Evolutionary conservation across 495 filamentous ascomycete species (phyloP).

Genomic region (Aspergillus baeticus): DNA sequence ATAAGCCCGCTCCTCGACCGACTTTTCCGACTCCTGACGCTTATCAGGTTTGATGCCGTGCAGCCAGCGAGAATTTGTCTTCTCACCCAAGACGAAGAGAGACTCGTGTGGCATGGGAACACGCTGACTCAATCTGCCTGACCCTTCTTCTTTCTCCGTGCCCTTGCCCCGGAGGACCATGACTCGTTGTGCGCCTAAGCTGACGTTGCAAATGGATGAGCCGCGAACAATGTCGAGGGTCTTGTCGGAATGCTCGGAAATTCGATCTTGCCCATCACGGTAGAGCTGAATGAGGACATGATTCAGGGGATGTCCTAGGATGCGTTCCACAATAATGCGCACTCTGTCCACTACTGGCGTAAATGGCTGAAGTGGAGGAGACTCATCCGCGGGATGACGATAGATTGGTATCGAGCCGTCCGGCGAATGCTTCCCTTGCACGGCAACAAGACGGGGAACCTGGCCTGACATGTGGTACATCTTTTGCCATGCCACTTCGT

Average conservation of each 20-base stretch:
- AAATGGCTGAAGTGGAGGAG: conserved; percentile 74
- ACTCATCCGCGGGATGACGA: conserved; percentile 90
- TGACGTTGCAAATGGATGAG: conserved; percentile 87
- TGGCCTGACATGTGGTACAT: conserved; percentile 93
- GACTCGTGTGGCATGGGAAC: conserved; percentile 84
- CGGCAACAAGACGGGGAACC: conserved; percentile 90
- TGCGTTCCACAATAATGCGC: conserved; percentile 61
- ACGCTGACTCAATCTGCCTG: conserved; percentile 56
- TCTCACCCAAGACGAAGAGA: conserved; percentile 76
- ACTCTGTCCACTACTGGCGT: conserved; percentile 69
- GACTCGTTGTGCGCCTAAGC: conserved; percentile 83
- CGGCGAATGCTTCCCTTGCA: conserved; percentile 68
- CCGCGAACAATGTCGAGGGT: conserved; percentile 84
- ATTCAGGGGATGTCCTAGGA: conserved; percentile 80
- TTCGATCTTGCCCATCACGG: conserved; percentile 85
- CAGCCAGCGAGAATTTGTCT: conserved; percentile 83
- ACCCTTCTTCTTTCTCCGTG: conserved; percentile 29
- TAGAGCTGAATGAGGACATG: conserved; percentile 94
- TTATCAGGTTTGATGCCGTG: conserved; percentile 90
- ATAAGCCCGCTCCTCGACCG: conserved; percentile 66
- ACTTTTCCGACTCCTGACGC: conserved; percentile 61
- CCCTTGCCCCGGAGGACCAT: conserved; percentile 90
- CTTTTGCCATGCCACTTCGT: conserved; percentile 82
- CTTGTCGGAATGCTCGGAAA: conserved; percentile 97
- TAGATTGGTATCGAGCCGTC: conserved; percentile 88